Evolutionary conservation across 768 basidiomycete species (phyloP).

Genomic region (Mycena belliarum): DNA sequence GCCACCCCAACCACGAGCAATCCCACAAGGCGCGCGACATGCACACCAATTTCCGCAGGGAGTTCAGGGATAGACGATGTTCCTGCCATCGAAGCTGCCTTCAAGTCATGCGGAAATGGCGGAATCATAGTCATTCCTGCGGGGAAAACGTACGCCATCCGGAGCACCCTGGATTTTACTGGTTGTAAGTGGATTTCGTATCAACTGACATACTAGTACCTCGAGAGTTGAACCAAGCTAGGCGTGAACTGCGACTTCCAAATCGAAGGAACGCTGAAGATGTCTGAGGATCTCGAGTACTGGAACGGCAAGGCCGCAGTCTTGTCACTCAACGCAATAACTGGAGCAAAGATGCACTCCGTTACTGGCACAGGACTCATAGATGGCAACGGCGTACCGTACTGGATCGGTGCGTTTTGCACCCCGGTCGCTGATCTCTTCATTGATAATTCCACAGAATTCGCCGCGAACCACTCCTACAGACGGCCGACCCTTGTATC

Average conservation of each 20-base stretch:
- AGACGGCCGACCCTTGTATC: conserved; percentile 31
- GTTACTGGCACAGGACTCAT: conserved; percentile 31
- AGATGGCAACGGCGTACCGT: conserved; percentile 34
- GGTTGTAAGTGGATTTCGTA: conserved; percentile 24
- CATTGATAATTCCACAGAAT: conserved; percentile 22
- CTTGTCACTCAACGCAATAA: conserved; percentile 27
- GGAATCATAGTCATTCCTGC: conserved; percentile 33
- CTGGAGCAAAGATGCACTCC: conserved; percentile 28
- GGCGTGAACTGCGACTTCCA: conserved; percentile 30
- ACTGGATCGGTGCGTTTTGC: conserved; percentile 33
- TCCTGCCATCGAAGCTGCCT: conserved; percentile 31
- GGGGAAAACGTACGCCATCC: conserved; percentile 27
- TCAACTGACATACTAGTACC: no score
- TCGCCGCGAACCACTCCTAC: conserved; percentile 29
- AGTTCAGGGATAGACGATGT: conserved; percentile 31
- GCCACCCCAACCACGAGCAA: conserved; percentile 9
- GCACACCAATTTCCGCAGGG: conserved; percentile 28
- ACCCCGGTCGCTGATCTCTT: no score
- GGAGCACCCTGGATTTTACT: conserved; percentile 29
- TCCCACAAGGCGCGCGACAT: conserved; percentile 30
- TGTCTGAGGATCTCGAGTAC: conserved; percentile 28
- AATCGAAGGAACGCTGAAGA: conserved; percentile 32
- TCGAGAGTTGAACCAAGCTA: no score
- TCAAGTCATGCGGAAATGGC: conserved; percentile 33
- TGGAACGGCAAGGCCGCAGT: conserved; percentile 31